phyloP scores from a whole-genome alignment of 176 grass and related monocot species.

The Lolium multiflorum region DNA sequence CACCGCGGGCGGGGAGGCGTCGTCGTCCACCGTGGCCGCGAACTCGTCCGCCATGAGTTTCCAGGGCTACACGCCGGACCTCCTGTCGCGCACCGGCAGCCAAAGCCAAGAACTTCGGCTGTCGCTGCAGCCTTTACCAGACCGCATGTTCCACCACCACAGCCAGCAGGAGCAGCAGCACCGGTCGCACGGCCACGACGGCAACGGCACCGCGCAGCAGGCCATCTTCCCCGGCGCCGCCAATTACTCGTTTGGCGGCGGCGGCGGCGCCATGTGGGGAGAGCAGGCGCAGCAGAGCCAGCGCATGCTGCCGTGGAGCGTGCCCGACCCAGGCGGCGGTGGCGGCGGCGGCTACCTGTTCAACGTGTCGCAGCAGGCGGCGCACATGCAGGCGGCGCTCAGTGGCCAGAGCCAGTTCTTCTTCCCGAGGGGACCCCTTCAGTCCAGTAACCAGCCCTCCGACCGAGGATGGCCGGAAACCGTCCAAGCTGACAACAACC shows the following conservation, averaged over 20 bases:
- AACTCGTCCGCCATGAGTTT: conserved; percentile 71
- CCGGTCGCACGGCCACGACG: conserved; percentile 50
- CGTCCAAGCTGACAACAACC: conserved; percentile 57
- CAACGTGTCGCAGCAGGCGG: conserved; percentile 69
- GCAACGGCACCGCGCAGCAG: conserved; percentile 49
- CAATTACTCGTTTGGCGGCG: conserved; percentile 61
- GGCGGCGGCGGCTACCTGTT: conserved; percentile 63
- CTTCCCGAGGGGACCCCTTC: conserved; percentile 98
- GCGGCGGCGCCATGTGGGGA: conserved; percentile 63
- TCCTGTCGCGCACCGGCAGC: conserved; percentile 70
- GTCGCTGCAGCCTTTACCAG: conserved; percentile 85
- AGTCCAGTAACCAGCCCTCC: conserved; percentile 98
- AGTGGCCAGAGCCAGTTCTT: conserved; percentile 76
- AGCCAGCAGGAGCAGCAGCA: conserved; percentile 48
- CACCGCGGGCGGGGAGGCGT: conserved; percentile 36
- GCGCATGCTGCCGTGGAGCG: conserved; percentile 75
- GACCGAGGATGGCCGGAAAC: conserved; percentile 85
- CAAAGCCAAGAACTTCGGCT: conserved; percentile 86
- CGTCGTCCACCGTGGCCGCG: conserved; percentile 52
- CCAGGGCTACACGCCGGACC: conserved; percentile 70
- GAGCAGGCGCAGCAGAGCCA: conserved; percentile 62
- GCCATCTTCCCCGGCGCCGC: conserved; percentile 51
- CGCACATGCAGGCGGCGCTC: conserved; percentile 71
- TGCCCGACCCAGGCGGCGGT: conserved; percentile 56
- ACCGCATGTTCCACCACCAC: conserved; percentile 72